phyloP scores from a whole-genome alignment of 2,329 filamentous ascomycete genomes.

The Paracorniculantispora psalliotae region DNA sequence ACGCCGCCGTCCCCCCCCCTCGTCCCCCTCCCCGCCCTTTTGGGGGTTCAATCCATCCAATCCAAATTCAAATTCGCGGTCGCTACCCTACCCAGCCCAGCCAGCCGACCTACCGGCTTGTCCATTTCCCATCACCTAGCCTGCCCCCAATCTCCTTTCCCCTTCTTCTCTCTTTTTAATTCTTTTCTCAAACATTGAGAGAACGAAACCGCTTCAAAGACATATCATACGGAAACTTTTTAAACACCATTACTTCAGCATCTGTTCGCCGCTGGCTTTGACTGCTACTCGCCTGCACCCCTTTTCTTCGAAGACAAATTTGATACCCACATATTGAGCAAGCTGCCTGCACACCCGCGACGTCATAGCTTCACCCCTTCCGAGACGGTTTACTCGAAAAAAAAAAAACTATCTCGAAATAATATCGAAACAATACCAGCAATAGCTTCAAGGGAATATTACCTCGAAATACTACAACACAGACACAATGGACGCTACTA shows the following conservation, averaged over 20 bases:
- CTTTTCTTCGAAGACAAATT: background rate
- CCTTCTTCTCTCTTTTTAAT: background rate
- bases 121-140: background rate
- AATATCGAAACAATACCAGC: background rate
- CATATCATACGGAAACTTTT: no score
- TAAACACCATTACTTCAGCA: no score
- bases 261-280: no score
- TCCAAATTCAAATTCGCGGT: background rate
- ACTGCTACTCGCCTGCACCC: background rate
- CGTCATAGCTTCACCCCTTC: slow-evolving; percentile 13
- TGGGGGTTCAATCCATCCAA: background rate
- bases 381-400: background rate
- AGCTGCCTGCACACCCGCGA: slow-evolving; percentile 2
- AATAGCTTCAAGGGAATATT: no score
- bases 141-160: background rate
- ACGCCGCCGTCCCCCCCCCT: background rate
- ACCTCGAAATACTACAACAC: background rate
- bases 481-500: slow-evolving; percentile 4
- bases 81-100: no score
- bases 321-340: slow-evolving; percentile 7
- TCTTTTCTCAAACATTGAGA: background rate
- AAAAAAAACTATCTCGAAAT: background rate
- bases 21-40: background rate
- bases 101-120: background rate
- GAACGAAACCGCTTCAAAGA: no score